Base-by-base conservation (phyloP, 495 filamentous ascomycete species). In the Hyaloscypha variabilis region DNA sequence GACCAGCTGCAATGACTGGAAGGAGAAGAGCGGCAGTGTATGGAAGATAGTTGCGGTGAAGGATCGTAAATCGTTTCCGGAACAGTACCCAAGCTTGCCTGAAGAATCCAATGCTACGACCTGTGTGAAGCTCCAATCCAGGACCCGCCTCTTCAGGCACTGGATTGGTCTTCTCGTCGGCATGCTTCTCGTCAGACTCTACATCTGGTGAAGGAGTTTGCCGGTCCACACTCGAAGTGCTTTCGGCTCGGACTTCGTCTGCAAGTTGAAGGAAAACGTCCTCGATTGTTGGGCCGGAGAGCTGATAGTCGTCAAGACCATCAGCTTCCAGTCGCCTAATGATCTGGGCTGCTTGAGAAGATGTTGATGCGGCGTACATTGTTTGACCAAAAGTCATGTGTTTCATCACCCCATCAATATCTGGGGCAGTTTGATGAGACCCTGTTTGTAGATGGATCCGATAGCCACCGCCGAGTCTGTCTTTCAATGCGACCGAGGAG, bases 241-340 rank as follows among this genome's bases (percentile, higher is more conserved):
- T 70, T 66, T 84, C 80, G 6, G 73, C 73, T 53, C 73, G 72
- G 60, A 85, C 77, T 72, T 94, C 91, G 61, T 90, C 89, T 1
- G 91, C 92, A 34, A 96, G 82, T 64, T 91, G 90, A 62, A 96
- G 76, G 74, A 97, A 97, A 0, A 95, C 90, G 70, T 94, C 90
- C 72, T 94, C 91, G 64, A 97, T 94, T 0, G 90, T 94, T 3
- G 93, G 93, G 0, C 92, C 92, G 30, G 86, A 88, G 49, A 95
- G 87, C 55, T 90, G 86, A 73, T 93, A 93, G 34, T 93, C 88
- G 1, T 78, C 77, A 46, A 91, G 81, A 1, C 83, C 85, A 2
- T 79, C 78, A 0, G 74, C 69, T 72, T 96, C 91, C 1, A 96
- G 79, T 28, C 75, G 72, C 54, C 81, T 80, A 61, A 97, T 86